Base-by-base conservation (phyloP, 768 basidiomycete species). In the Candolleomyces eurysporus region DNA sequence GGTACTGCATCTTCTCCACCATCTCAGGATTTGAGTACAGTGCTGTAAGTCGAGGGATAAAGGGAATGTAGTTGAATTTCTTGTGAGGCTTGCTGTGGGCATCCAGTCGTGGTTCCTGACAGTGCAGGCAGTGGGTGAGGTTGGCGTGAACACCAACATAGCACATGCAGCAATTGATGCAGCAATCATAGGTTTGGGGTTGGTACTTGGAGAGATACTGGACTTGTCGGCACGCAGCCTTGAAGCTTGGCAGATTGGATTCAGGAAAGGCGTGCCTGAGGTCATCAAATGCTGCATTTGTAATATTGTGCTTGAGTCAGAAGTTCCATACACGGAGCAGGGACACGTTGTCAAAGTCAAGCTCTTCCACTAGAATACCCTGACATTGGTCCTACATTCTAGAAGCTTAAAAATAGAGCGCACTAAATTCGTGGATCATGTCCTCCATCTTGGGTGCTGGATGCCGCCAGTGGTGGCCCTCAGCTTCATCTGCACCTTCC, bases 31-130 rank as follows among this genome's bases (percentile, higher is more conserved):
- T 76, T 0, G 57, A 50, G 17, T 63, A 68, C 43, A 71, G 67
- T 0, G 70, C 69, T 0, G 39, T 21, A 19, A 73, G 66, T 6
- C 68, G 69, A 13, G 69, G 68, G 36, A 68, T 70, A 11, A 73
- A 10, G 2, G 77, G 76, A 9, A 81, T 61, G 60, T 81, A 81
- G 4, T 58, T 61, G 63, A 77, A 81, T 26, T 58, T 51, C 26
- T 66, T 69, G 1, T 66, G 57, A 0, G 76, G 67, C 17, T 67
- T 67, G 0, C 71, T 68, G 22, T 43, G 36, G 5, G 61, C 43
- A 14, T 59, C 57, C n/a, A 40, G 62, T 0, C 60, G 46, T 11
- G 26, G 56, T 50, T 68, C 64, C 1, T 68, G 45, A 66, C 78
- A 80, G 60, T 69, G 63, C 0, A 71, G 74, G 57, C 78, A 80